phyloP scores from a whole-genome alignment of 345 rosid species.

The Hirschfeldia incana region DNA sequence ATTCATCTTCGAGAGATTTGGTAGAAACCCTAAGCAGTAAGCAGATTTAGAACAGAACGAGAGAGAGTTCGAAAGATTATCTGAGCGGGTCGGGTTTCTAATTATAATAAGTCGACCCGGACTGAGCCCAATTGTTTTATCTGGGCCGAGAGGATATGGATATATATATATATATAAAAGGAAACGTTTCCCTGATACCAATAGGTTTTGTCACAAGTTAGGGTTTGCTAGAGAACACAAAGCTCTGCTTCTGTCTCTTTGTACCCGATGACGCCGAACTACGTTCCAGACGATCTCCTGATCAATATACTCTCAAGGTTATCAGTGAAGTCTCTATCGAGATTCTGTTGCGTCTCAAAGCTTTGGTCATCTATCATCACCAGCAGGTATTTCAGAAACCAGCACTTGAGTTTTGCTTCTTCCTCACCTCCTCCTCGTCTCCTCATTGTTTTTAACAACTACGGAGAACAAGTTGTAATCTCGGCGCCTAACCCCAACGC shows the following conservation, averaged over 20 bases:
- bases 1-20: constrained; percentile 48
- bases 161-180: no score
- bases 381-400: neutral
- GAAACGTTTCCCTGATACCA: no score
- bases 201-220: no score
- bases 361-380: neutral
- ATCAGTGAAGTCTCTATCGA: neutral
- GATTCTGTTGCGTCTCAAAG: neutral
- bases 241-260: no score
- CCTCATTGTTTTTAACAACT: neutral
- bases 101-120: no score
- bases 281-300: neutral
- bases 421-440: neutral
- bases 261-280: neutral
- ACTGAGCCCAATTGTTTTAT: no score
- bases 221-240: no score
- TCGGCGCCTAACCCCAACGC: neutral
- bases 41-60: neutral
- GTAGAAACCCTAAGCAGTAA: constrained; percentile 16
- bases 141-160: no score
- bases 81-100: no score
- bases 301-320: neutral
- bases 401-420: neutral
- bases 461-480: neutral
- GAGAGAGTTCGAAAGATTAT: neutral